phyloP scores from a whole-genome alignment of 2,329 filamentous ascomycete species.

The Zymoseptoria tritici region DNA sequence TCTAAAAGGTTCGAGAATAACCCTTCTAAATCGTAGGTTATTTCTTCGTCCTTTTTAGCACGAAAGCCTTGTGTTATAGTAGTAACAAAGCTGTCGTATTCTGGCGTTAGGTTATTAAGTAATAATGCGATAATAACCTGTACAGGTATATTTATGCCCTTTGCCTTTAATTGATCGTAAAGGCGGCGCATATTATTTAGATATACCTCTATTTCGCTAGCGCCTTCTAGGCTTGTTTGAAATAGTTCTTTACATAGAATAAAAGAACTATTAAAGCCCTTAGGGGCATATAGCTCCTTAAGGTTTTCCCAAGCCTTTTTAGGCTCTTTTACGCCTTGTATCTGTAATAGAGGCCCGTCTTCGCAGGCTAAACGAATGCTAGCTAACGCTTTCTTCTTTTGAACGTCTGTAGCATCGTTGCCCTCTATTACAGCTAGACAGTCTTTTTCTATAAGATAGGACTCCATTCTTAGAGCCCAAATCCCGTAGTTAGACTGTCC shows the following conservation, averaged over 20 bases:
- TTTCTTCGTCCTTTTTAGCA: too few relatives aligned
- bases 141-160: background rate
- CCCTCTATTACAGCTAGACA: too few relatives aligned
- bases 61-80: too few relatives aligned
- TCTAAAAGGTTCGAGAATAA: too few relatives aligned
- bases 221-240: background rate
- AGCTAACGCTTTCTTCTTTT: too few relatives aligned
- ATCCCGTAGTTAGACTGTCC: background rate
- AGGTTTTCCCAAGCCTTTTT: background rate
- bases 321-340: background rate
- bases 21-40: too few relatives aligned
- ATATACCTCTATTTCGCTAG: background rate
- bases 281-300: constrained; percentile 1
- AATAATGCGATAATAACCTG: background rate
- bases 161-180: background rate
- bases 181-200: background rate
- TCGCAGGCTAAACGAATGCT: too few relatives aligned
- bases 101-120: too few relatives aligned
- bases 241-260: constrained; percentile 1
- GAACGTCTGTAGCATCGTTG: too few relatives aligned
- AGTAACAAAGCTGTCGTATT: too few relatives aligned
- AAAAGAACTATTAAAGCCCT: constrained; percentile 2
- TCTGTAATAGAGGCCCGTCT: too few relatives aligned
- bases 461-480: background rate
- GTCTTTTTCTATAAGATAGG: background rate